phyloP scores from a whole-genome alignment of 768 basidiomycete species.

The Termitomyces sp. region DNA sequence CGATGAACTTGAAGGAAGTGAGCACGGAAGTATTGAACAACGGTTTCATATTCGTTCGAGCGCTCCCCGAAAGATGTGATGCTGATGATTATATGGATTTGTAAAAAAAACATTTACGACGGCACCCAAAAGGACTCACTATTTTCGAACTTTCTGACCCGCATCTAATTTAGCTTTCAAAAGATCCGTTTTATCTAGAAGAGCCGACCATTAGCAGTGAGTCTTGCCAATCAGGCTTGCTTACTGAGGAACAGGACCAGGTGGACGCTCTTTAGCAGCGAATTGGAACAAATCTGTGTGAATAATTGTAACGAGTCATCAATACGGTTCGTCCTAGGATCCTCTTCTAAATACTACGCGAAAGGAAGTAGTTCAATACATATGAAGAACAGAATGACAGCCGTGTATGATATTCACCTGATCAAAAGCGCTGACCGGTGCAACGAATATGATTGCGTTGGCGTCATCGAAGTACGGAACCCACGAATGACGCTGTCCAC shows the following conservation, averaged over 20 bases:
- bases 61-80: slow-evolving; percentile 80
- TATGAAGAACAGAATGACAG: not conserved
- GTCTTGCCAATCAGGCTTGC: slow-evolving; percentile 14
- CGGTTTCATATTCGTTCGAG: slow-evolving; percentile 75
- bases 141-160: slow-evolving; percentile 71
- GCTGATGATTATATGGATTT: slow-evolving; percentile 26
- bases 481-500: slow-evolving; percentile 72
- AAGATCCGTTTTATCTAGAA: slow-evolving; percentile 71
- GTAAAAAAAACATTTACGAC: not conserved
- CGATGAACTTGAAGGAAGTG: slow-evolving; percentile 82
- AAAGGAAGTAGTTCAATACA: not conserved
- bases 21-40: slow-evolving; percentile 81
- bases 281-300: slow-evolving; percentile 79
- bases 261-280: slow-evolving; percentile 66
- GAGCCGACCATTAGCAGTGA: not conserved
- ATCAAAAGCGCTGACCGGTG: slow-evolving; percentile 75
- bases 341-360: slow-evolving; percentile 76
- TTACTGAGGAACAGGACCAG: slow-evolving; percentile 53
- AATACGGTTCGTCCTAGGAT: slow-evolving; percentile 77
- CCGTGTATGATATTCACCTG: slow-evolving; percentile 36
- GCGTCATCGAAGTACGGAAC: slow-evolving; percentile 75
- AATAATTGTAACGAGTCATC: slow-evolving; percentile 88
- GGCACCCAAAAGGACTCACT: slow-evolving; percentile 38
- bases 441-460: slow-evolving; percentile 76
- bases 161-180: slow-evolving; percentile 64